Evolutionary conservation across 805 yeast species (phyloP).

Genomic region (Metschnikowia arizonensis): DNA sequence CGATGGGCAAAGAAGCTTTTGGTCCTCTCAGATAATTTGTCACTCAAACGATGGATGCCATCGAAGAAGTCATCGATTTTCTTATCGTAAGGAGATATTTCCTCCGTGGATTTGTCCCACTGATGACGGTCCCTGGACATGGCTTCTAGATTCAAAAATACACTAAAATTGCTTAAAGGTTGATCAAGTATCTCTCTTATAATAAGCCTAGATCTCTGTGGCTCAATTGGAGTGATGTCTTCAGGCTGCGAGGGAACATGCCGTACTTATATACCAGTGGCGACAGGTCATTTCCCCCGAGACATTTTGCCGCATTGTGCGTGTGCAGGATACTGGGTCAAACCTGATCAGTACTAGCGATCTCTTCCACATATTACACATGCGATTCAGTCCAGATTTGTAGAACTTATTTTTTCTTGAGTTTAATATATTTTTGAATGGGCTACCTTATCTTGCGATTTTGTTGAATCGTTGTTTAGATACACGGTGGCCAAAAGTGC

Average conservation of each 20-base stretch:
- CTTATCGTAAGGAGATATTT: slow-evolving; percentile 17
- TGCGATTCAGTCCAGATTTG: no score
- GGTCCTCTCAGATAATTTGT: slow-evolving; percentile 24
- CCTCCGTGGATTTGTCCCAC: slow-evolving; percentile 2
- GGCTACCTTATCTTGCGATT: no score
- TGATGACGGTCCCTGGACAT: not conserved
- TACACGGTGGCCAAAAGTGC: no score
- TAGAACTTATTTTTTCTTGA: no score
- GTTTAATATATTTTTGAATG: no score
- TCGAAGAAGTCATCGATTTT: slow-evolving; percentile 24
- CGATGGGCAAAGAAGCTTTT: slow-evolving; percentile 13
- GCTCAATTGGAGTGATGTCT: not conserved
- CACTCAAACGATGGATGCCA: slow-evolving; percentile 24
- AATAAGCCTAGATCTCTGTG: not conserved
- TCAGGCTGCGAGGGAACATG: not conserved
- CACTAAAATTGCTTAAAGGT: not conserved
- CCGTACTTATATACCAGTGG: slow-evolving; percentile 4
- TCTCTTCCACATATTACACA: not conserved
- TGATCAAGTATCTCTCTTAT: not conserved
- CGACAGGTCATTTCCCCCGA: slow-evolving; percentile 2
- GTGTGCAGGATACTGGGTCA: not conserved
- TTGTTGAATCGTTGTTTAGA: no score
- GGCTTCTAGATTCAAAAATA: not conserved
- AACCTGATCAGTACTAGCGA: not conserved
- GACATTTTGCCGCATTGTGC: not conserved